Evolutionary conservation across 2,329 filamentous ascomycete species (phyloP).

Genomic region (Pseudopithomyces maydicus): DNA sequence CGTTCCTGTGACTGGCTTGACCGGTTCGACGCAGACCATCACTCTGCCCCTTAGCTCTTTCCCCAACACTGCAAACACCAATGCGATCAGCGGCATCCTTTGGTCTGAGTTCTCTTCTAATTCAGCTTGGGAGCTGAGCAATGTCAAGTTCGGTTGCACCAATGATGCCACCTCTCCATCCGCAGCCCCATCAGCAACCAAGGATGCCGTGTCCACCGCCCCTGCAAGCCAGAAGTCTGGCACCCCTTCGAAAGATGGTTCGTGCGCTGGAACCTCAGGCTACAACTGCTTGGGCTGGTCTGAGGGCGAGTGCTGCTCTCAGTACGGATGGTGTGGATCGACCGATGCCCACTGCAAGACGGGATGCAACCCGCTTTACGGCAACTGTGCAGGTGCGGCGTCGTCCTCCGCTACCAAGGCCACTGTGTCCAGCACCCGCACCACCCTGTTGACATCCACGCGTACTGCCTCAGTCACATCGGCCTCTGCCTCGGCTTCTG

Average conservation of each 20-base stretch:
- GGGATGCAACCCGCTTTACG: constrained; percentile 1
- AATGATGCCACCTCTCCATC: constrained; percentile 10
- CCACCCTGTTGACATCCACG: constrained; percentile 22
- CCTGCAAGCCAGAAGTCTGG: constrained; percentile 4
- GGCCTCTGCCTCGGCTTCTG: constrained; percentile 12
- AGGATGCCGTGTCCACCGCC: constrained; percentile 1
- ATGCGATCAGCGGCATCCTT: constrained; percentile 55
- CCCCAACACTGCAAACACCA: constrained; percentile 56
- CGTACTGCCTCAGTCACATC: constrained; percentile 19
- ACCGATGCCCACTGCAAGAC: background rate
- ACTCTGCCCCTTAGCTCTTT: constrained; percentile 58
- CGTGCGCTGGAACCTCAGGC: background rate
- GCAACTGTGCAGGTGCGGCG: constrained; percentile 2
- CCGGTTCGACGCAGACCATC: constrained; percentile 56
- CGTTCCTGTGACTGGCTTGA: constrained; percentile 53
- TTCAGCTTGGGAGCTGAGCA: constrained; percentile 55
- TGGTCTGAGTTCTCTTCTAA: constrained; percentile 49
- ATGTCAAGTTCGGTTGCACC: constrained; percentile 53
- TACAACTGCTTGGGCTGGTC: constrained; percentile 3
- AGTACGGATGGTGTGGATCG: background rate
- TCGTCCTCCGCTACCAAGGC: constrained; percentile 2
- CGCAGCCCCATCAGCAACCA: background rate
- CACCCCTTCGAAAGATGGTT: background rate
- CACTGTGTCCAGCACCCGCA: constrained; percentile 10
- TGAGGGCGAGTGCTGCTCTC: constrained; percentile 3